Conservation (phyloP, 2,329 filamentous ascomycete genomes). For the Aspergillus sp. region DNA sequence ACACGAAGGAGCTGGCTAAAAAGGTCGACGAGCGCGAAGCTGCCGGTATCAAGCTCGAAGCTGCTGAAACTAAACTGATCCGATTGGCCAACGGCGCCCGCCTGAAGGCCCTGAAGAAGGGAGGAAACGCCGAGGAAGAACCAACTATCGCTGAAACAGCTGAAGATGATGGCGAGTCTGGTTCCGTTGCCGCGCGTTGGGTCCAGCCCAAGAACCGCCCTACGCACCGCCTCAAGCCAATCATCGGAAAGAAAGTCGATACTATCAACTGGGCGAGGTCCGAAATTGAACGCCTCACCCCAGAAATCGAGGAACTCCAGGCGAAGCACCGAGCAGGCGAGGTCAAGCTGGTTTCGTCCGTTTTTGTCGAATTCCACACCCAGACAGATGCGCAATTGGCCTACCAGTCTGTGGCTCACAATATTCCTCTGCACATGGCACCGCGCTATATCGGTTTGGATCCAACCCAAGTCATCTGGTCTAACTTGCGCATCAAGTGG, state of each 20-base stretch:
- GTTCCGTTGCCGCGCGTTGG: conserved; percentile 72
- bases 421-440: conserved; percentile 82
- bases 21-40: conserved; percentile 79
- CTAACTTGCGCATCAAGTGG: conserved; percentile 78
- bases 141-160: conserved; percentile 41
- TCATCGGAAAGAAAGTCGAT: conserved; percentile 87
- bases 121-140: conserved; percentile 40
- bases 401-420: conserved; percentile 82
- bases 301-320: conserved; percentile 69
- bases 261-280: conserved; percentile 86
- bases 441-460: conserved; percentile 81
- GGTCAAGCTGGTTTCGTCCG: conserved; percentile 67
- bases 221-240: conserved; percentile 68
- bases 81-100: conserved; percentile 72
- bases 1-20: conserved; percentile 74
- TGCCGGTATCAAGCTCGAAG: conserved; percentile 78
- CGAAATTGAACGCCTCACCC: conserved; percentile 73
- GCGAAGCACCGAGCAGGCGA: conserved; percentile 65
- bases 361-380: conserved; percentile 86
- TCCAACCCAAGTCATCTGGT: conserved; percentile 83
- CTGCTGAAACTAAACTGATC: conserved; percentile 82
- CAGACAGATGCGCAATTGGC: conserved; percentile 84
- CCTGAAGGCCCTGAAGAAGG: conserved; percentile 66
- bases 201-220: conserved; percentile 72
- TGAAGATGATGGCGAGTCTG: conserved; percentile 65